Base-by-base conservation (phyloP, 176 grass and related monocot genomes). In the Cymbopogon citratus region DNA sequence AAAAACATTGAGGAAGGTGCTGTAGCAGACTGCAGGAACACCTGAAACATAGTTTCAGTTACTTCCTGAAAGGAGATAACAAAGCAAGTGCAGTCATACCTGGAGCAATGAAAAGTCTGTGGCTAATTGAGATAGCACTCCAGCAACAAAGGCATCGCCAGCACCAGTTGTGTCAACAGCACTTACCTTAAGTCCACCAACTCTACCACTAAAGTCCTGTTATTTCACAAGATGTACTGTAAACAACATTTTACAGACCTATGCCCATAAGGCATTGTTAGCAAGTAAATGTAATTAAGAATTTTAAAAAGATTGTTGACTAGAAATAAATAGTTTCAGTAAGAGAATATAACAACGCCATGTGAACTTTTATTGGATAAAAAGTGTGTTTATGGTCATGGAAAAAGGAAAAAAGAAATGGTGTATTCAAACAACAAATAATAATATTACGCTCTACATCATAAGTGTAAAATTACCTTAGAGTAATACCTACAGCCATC, bases 401-500 rank as follows among this genome's bases (percentile, higher is more conserved):
- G 13, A 73, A 57, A 26, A 65, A 36, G 11, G 24, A 4, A 21
- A 14, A 66, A 35, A 36, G 8, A 48, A 28, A 16, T 15, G 0
- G 7, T 33, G 24, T 26, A 44, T 24, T 46, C 43, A 48, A 74
- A 14, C n/a, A 81, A 76, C 10, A 52, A 76, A 87, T 52, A 40
- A 74, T 73, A 19, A 18, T 59, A 46, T 36, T 48, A 36, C 60
- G 72, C 44, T 56, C 38, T 35, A 31, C 9, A 21, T 69, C 48
- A 74, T 5, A 79, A 29, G 66, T 36, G 13, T 24, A 73, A 67
- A 82, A 71, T 78, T 90, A 99, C 96, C 93, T 99, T 93, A 23
- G 96, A 88, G 85, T 99, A 99, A 81, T 99, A 99, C 88, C 96
- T 95, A 85, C 96, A 99, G 25, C 96, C 92, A 39, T 93, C 84